Evolutionary conservation across 306 rosid species (phyloP).

Genomic region (Cucurbita argyrosperma): DNA sequence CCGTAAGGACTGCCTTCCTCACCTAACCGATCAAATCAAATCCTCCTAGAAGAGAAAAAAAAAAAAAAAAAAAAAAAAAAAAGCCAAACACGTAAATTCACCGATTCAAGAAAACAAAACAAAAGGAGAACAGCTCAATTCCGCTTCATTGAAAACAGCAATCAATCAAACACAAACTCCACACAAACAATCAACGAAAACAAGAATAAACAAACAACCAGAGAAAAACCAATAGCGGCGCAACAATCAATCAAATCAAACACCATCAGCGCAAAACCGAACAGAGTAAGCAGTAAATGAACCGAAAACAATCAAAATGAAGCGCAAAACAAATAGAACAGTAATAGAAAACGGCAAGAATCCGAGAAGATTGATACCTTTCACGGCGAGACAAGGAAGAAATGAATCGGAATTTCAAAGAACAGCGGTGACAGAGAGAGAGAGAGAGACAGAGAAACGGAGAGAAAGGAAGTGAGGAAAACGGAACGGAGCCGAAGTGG

Average conservation of each 20-base stretch:
- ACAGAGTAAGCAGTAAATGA: neutral
- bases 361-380: neutral
- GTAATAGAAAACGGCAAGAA: neutral
- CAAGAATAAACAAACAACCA: neutral
- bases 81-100: neutral
- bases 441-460: constrained; percentile 1
- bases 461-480: neutral
- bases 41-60: neutral
- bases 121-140: neutral
- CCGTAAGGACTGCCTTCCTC: neutral
- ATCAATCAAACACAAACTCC: neutral
- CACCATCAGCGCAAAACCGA: neutral
- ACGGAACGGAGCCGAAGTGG: constrained; percentile 19
- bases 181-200: neutral
- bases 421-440: constrained; percentile 8
- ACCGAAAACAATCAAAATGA: neutral
- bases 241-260: neutral
- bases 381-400: neutral
- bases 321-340: neutral
- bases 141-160: neutral
- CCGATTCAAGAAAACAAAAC: neutral
- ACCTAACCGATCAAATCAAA: neutral
- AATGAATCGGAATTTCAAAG: neutral
- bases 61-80: neutral
- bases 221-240: neutral